A percentile compares a stretch with the other conserved stretches of the same genome.
phyloP scores from a whole-genome alignment of 306 rosid species.

The Lathyrus oleraceus region DNA sequence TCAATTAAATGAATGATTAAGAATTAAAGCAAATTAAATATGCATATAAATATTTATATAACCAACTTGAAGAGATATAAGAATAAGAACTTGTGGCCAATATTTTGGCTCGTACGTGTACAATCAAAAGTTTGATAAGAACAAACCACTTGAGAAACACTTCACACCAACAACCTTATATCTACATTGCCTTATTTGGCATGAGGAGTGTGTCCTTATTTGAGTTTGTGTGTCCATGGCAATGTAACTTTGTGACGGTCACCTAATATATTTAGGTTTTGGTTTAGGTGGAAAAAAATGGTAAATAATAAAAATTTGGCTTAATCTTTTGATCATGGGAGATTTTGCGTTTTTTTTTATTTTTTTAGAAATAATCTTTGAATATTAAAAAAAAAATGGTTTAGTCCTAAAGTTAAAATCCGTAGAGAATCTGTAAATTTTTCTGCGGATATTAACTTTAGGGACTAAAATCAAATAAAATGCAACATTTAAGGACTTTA shows the following conservation, averaged over 20 bases:
- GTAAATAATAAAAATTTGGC: no score
- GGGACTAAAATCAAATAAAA: no score
- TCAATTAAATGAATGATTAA: not conserved
- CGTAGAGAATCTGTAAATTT: no score
- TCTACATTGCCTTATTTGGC: not conserved
- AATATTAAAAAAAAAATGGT: no score
- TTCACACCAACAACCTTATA: constrained; percentile 15
- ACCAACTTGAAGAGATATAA: not conserved
- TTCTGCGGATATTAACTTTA: no score
- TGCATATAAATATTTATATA: not conserved
- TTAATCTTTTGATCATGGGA: no score
- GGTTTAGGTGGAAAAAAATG: constrained; percentile 12
- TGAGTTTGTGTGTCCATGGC: not conserved
- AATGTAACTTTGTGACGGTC: constrained; percentile 1
- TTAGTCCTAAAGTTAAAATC: no score
- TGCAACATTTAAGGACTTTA: no score
- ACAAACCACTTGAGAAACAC: not conserved
- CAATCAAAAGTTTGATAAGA: constrained; percentile 5
- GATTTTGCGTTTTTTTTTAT: no score
- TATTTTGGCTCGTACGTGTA: constrained; percentile 13
- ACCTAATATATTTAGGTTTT: constrained; percentile 20
- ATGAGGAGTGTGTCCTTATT: not conserved
- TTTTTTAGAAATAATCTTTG: no score
- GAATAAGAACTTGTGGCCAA: constrained; percentile 2
- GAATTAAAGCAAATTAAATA: not conserved